Evolutionary conservation across 2,329 filamentous ascomycete species (phyloP).

Genomic region (Pseudocercospora vitis): DNA sequence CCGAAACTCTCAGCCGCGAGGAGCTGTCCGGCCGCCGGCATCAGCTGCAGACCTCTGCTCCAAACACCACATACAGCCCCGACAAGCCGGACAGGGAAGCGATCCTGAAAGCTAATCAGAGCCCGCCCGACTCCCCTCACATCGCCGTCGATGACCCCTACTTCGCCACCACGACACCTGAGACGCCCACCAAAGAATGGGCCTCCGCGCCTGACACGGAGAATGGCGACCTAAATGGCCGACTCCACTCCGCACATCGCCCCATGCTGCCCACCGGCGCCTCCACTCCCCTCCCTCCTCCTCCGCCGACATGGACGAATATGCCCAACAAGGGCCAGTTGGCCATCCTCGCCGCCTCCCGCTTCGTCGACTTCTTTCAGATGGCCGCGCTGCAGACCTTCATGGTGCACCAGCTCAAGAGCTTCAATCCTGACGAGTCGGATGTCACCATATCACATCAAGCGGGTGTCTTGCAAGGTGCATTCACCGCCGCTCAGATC

Average conservation of each 20-base stretch:
- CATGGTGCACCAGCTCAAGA: constrained; percentile 47
- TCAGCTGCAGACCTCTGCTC: not conserved
- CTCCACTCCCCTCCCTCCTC: constrained; percentile 25
- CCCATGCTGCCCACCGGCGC: constrained; percentile 6
- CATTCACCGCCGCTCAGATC: constrained; percentile 46
- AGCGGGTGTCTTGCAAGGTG: constrained; percentile 43
- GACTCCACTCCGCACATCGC: not conserved
- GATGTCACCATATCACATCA: constrained; percentile 49
- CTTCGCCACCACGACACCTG: constrained; percentile 9
- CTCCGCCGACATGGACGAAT: constrained; percentile 41
- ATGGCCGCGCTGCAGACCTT: constrained; percentile 47
- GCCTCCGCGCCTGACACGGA: constrained; percentile 15
- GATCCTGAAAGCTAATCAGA: constrained; percentile 1
- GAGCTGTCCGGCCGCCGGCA: not conserved
- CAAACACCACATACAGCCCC: not conserved
- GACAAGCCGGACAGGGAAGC: not conserved
- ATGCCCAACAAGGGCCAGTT: constrained; percentile 45
- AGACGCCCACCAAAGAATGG: constrained; percentile 14
- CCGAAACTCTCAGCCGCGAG: constrained; percentile 2
- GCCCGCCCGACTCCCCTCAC: constrained; percentile 11
- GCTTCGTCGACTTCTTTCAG: constrained; percentile 48
- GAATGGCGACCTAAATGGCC: constrained; percentile 11
- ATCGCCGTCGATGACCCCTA: constrained; percentile 15
- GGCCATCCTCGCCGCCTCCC: constrained; percentile 42
- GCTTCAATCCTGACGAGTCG: constrained; percentile 45